Conservation (phyloP, 176 grass and related monocot species). For the Zizania latifolia region DNA sequence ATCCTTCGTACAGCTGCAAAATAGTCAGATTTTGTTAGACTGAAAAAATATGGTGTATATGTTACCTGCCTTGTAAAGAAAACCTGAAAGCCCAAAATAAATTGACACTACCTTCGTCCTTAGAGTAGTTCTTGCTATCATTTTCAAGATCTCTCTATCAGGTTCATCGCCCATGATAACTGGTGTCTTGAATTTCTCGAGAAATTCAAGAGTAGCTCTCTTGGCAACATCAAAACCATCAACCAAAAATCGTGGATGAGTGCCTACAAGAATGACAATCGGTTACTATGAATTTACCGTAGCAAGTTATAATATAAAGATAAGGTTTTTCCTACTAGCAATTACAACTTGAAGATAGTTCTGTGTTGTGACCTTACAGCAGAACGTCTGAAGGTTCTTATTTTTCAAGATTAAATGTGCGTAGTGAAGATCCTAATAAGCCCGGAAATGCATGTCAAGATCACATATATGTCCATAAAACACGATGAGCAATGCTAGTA, state of each 20-base stretch:
- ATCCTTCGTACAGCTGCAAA: constrained; percentile 73
- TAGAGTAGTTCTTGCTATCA: constrained; percentile 89
- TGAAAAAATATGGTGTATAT: neutral
- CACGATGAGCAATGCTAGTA: neutral
- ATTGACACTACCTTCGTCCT: constrained; percentile 70
- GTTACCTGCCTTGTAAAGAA: neutral
- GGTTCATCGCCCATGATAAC: constrained; percentile 77
- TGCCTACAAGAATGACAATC: constrained; percentile 48
- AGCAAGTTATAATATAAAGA: neutral
- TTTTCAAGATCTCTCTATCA: constrained; percentile 88
- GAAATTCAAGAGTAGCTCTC: constrained; percentile 89
- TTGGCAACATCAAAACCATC: constrained; percentile 97
- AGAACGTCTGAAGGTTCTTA: neutral
- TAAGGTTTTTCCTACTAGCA: neutral
- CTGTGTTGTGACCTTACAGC: neutral
- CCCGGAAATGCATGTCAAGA: neutral
- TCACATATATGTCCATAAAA: neutral
- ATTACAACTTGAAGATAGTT: neutral
- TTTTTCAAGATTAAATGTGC: neutral
- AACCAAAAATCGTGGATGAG: constrained; percentile 88
- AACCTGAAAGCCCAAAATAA: neutral
- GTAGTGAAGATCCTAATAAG: neutral
- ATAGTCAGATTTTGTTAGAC: constrained; percentile 12
- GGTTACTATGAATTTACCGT: neutral
- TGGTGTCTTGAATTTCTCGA: constrained; percentile 79